Evolutionary conservation across 805 yeast species (phyloP).

Genomic region (Tetrapisispora iriomotensis): DNA sequence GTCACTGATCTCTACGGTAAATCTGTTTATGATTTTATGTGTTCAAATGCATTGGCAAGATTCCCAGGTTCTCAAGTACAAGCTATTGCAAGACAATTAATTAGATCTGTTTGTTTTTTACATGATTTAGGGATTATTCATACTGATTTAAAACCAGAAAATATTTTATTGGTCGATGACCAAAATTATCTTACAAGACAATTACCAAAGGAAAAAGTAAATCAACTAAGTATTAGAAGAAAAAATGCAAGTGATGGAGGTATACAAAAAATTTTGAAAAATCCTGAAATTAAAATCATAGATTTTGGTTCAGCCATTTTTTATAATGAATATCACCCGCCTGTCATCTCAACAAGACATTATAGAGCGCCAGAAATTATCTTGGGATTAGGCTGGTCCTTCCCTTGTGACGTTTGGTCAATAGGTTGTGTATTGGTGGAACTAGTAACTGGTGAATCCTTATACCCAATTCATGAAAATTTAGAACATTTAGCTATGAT

Average conservation of each 20-base stretch:
- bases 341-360: constrained; percentile 88
- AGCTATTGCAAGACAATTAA: constrained; percentile 74
- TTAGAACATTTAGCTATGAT: constrained; percentile 91
- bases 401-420: constrained; percentile 95
- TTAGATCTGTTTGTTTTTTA: constrained; percentile 75
- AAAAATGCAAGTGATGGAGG: constrained; percentile 26
- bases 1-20: constrained; percentile 82
- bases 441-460: constrained; percentile 84
- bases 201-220: constrained; percentile 13
- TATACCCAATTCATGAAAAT: constrained; percentile 91
- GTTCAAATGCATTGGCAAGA: constrained; percentile 71
- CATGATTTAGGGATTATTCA: constrained; percentile 88
- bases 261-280: constrained; percentile 37
- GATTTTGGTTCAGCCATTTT: constrained; percentile 98
- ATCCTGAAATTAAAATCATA: constrained; percentile 79
- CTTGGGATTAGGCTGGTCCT: constrained; percentile 92
- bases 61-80: constrained; percentile 93
- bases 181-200: constrained; percentile 8
- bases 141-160: constrained; percentile 95
- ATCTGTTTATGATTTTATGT: constrained; percentile 83
- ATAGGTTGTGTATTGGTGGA: constrained; percentile 90
- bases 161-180: constrained; percentile 48
- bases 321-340: constrained; percentile 86
- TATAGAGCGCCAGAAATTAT: constrained; percentile 96
- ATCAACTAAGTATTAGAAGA: constrained; percentile 22